phyloP scores from a whole-genome alignment of 2,329 filamentous ascomycete genomes.

The Davidsoniella neocaledoniae region DNA sequence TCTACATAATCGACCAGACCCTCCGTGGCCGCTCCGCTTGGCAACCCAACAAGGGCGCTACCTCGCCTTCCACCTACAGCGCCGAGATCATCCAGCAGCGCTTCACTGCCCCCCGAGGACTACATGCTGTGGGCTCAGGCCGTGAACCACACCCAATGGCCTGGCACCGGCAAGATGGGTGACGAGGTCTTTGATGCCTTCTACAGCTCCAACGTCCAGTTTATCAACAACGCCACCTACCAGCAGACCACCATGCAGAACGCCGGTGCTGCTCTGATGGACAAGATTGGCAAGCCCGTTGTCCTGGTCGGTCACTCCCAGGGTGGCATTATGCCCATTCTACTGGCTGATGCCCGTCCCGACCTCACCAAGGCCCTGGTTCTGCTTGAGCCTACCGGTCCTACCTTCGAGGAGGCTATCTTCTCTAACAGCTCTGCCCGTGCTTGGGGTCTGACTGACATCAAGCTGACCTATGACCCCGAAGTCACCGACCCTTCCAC shows the following conservation, averaged over 20 bases:
- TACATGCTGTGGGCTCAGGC: constrained; percentile 25
- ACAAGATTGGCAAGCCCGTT: constrained; percentile 25
- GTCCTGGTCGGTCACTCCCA: constrained; percentile 28
- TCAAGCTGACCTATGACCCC: constrained; percentile 32
- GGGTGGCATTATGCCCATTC: constrained; percentile 25
- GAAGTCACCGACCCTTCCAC: constrained; percentile 20
- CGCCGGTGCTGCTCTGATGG: constrained; percentile 26
- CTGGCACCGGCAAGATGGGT: constrained; percentile 23
- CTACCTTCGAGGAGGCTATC: constrained; percentile 28
- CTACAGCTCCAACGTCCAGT: constrained; percentile 25
- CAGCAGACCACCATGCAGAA: constrained; percentile 22
- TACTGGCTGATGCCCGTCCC: constrained; percentile 27
- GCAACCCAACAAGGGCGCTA: constrained; percentile 19
- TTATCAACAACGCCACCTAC: constrained; percentile 18
- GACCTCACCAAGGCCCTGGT: constrained; percentile 25
- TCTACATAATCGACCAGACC: constrained; percentile 31
- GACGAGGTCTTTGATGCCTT: constrained; percentile 26
- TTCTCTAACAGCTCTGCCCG: constrained; percentile 21
- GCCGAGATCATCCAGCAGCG: constrained; percentile 21
- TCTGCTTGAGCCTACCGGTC: constrained; percentile 29
- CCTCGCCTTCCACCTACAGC: constrained; percentile 17
- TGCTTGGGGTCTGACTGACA: constrained; percentile 30
- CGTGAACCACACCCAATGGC: constrained; percentile 26
- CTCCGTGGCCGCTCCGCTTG: constrained; percentile 28
- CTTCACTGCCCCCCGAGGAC: constrained; percentile 22